Percentiles rank a stretch among this genome's conserved stretches.
Evolutionary conservation across 495 filamentous ascomycete genomes (phyloP).

Genomic region (Penicillium desertorum): DNA sequence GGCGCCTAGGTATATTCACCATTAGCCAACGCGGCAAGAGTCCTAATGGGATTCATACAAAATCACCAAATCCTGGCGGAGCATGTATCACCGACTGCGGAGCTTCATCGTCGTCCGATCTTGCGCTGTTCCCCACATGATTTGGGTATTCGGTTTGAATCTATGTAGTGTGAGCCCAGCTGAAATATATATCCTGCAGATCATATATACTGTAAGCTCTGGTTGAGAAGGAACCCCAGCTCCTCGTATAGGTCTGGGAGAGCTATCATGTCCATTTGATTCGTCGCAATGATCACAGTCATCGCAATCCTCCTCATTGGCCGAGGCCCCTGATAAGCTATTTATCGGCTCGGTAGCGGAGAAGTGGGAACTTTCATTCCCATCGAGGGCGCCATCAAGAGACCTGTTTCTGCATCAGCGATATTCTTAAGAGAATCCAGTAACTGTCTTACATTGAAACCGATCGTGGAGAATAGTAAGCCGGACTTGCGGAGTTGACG

Average conservation of each 20-base stretch:
- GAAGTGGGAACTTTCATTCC: constrained; percentile 3
- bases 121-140: constrained; percentile 49
- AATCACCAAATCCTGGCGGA: constrained; percentile 72
- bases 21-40: constrained; percentile 5
- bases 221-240: constrained; percentile 17
- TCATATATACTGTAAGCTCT: constrained; percentile 37
- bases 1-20: not conserved
- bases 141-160: constrained; percentile 61
- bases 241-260: constrained; percentile 11
- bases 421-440: not conserved
- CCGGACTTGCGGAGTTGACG: constrained; percentile 19
- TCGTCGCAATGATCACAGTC: not conserved
- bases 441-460: constrained; percentile 22
- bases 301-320: constrained; percentile 2
- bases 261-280: not conserved
- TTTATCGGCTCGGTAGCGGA: not conserved
- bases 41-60: constrained; percentile 54
- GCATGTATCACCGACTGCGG: constrained; percentile 86
- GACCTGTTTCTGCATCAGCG: constrained; percentile 8
- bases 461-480: constrained; percentile 15
- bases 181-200: not conserved
- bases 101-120: constrained; percentile 65
- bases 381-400: not conserved
- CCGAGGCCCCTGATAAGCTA: not conserved
- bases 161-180: constrained; percentile 34